Conservation (phyloP, 2,329 filamentous ascomycete species). For the Penicillium vulpinum region DNA sequence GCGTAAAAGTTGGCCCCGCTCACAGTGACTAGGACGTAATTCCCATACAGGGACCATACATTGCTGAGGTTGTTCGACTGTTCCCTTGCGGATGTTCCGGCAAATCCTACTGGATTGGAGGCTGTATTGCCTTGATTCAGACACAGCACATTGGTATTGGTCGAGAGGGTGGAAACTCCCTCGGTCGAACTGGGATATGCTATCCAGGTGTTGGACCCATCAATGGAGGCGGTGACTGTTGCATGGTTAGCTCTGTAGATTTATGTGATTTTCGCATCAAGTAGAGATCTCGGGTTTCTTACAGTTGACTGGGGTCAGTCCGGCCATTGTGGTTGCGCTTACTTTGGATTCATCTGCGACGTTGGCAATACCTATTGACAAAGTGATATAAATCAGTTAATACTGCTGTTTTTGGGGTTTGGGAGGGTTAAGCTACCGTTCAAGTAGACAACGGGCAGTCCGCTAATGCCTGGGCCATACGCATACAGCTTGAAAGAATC, state of each 20-base stretch:
- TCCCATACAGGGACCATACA: slow-evolving; percentile 15
- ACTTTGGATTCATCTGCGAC: slow-evolving; percentile 8
- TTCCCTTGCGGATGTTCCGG: background rate
- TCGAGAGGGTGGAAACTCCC: background rate
- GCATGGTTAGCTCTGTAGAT: background rate
- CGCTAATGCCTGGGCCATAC: slow-evolving; percentile 15
- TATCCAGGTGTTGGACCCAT: slow-evolving; percentile 9
- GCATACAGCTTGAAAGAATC: slow-evolving; percentile 15
- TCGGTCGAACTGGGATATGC: slow-evolving; percentile 5
- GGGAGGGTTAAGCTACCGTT: slow-evolving; percentile 3
- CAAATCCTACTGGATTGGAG: slow-evolving; percentile 12
- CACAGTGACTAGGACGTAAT: slow-evolving; percentile 14
- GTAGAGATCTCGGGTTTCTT: background rate
- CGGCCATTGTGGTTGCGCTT: background rate
- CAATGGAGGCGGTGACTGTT: slow-evolving; percentile 2
- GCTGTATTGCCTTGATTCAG: background rate
- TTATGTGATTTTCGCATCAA: background rate
- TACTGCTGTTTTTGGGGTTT: background rate
- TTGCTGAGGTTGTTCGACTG: slow-evolving; percentile 7
- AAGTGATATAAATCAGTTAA: background rate
- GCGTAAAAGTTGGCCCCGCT: slow-evolving; percentile 18
- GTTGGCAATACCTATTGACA: slow-evolving; percentile 8
- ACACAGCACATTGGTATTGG: slow-evolving; percentile 9
- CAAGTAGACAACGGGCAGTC: slow-evolving; percentile 14
- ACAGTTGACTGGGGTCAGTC: slow-evolving; percentile 13